A percentile compares a stretch with the other conserved stretches of the same genome.
Conservation (phyloP, 1,284 basidiomycete species). For the Sporisorium iseilematis-ciliati region DNA sequence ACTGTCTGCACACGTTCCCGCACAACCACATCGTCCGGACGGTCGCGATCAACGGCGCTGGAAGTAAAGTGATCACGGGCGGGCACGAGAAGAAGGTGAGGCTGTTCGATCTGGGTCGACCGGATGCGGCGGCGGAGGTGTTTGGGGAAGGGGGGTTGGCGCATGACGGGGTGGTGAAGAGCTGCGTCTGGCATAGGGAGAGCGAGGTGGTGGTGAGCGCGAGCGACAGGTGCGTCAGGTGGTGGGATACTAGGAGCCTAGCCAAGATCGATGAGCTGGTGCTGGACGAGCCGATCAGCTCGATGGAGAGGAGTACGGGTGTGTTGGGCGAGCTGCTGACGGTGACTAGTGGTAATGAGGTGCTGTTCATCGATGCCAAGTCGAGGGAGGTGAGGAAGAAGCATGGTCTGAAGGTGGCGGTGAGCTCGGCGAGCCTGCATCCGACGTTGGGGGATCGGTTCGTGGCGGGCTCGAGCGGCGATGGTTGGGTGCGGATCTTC, state of each 20-base stretch:
- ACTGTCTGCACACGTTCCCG: slow-evolving; percentile 87
- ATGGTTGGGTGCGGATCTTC: slow-evolving; percentile 97
- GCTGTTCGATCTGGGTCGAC: slow-evolving; percentile 82
- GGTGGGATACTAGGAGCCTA: slow-evolving; percentile 93
- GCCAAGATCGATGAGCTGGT: slow-evolving; percentile 79
- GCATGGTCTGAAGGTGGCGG: slow-evolving; percentile 71
- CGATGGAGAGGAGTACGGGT: slow-evolving; percentile 84
- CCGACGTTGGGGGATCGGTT: slow-evolving; percentile 89
- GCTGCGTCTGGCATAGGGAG: slow-evolving; percentile 83
- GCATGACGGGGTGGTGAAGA: slow-evolving; percentile 90
- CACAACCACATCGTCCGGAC: slow-evolving; percentile 98
- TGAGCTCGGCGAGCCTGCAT: slow-evolving; percentile 91
- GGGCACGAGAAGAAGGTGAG: slow-evolving; percentile 98
- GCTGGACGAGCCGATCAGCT: slow-evolving; percentile 85
- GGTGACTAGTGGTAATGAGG: slow-evolving; percentile 89
- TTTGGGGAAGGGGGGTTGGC: slow-evolving; percentile 71
- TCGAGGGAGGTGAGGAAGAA: slow-evolving; percentile 49
- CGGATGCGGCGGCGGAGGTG: slow-evolving; percentile 85
- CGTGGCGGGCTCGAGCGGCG: slow-evolving; percentile 87
- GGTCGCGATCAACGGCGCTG: slow-evolving; percentile 82
- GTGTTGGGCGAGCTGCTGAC: slow-evolving; percentile 85
- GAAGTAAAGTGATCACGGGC: slow-evolving; percentile 83
- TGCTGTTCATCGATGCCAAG: slow-evolving; percentile 77
- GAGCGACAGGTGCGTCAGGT: slow-evolving; percentile 86
- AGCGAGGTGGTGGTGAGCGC: slow-evolving; percentile 81